Conservation (phyloP, 148 eudicot genomes). For the Camellia lanceoleosa region DNA sequence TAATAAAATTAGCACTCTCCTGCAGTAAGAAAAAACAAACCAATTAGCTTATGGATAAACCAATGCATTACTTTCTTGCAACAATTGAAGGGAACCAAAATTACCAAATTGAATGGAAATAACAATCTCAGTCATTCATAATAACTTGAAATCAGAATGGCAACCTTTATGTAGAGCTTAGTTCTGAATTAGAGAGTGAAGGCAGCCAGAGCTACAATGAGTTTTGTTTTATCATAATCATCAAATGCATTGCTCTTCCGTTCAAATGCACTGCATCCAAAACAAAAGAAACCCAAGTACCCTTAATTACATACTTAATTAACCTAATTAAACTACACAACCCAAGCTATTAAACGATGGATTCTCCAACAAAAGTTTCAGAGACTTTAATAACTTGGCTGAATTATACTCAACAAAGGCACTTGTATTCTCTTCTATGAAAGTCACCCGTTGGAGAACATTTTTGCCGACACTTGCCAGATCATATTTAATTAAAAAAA, state of each 20-base stretch:
- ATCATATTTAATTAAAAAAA: background rate
- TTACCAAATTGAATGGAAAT: conserved; percentile 5
- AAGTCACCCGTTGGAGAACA: background rate
- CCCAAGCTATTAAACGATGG: background rate
- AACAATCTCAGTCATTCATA: background rate
- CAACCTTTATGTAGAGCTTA: conserved; percentile 44
- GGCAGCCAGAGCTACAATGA: conserved; percentile 57
- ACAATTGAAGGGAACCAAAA: background rate
- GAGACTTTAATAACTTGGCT: background rate
- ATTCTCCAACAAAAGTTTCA: background rate
- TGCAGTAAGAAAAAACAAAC: conserved; percentile 32
- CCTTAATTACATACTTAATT: background rate
- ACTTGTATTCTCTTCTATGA: background rate
- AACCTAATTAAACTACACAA: background rate
- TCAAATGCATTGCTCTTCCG: conserved; percentile 35
- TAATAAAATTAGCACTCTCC: conserved; percentile 50
- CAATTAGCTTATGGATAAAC: conserved; percentile 20
- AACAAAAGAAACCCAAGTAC: background rate
- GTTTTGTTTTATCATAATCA: conserved; percentile 42
- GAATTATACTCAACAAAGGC: background rate
- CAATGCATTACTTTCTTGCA: background rate
- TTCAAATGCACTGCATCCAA: conserved; percentile 28
- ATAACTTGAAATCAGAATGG: background rate
- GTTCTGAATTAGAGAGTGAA: conserved; percentile 60
- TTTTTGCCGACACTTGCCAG: background rate